phyloP scores from a whole-genome alignment of 2,329 filamentous ascomycete species.

The Orbilia blumenaviensis region DNA sequence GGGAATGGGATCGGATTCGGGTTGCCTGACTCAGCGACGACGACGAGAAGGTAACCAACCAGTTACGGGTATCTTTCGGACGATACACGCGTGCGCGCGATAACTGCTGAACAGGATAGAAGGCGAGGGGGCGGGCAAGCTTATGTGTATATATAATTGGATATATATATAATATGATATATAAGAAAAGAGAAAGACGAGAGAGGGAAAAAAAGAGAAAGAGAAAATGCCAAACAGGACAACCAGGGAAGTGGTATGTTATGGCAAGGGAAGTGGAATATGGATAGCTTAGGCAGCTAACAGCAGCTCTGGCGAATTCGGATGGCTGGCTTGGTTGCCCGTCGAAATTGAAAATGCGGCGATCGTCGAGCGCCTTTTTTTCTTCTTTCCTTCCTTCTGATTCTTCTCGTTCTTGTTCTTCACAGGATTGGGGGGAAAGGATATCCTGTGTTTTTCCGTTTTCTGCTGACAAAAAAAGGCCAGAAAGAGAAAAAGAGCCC shows the following conservation, averaged over 20 bases:
- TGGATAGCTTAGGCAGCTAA: constrained; percentile 23
- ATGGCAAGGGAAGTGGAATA: neutral
- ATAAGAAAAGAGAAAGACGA: neutral
- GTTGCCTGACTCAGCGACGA: neutral
- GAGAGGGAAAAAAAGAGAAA: neutral
- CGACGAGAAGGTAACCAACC: neutral
- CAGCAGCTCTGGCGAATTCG: constrained; percentile 31
- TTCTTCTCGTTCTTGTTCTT: neutral
- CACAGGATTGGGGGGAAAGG: neutral
- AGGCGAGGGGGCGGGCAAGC: neutral
- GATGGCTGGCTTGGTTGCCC: constrained; percentile 33
- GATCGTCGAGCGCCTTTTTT: constrained; percentile 17
- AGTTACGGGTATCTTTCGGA: neutral
- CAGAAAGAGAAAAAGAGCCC: neutral
- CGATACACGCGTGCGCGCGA: neutral
- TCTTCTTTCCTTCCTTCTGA: too few relatives aligned
- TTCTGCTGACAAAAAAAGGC: neutral
- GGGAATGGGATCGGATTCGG: too few relatives aligned
- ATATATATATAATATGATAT: neutral
- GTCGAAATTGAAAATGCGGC: constrained; percentile 40
- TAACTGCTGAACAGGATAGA: neutral
- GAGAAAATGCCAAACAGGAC: neutral
- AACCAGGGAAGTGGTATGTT: neutral
- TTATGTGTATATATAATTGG: constrained; percentile 8
- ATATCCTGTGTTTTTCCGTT: constrained; percentile 9